Base-by-base conservation (phyloP, 192 early-diverging fungal genomes). In the Coemansia sp. region DNA sequence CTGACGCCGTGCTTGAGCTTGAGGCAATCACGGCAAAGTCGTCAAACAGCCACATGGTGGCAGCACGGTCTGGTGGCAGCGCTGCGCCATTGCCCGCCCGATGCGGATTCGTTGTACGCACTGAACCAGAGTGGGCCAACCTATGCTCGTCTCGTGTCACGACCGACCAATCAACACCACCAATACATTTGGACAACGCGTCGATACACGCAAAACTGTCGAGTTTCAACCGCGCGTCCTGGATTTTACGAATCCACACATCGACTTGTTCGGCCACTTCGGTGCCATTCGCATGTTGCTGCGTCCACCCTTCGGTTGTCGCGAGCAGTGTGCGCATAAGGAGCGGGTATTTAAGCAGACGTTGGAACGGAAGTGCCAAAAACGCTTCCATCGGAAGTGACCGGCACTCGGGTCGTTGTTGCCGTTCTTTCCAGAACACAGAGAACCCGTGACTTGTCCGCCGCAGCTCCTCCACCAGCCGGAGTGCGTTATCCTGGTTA, bases 301-400 rank as follows among this genome's bases (percentile, higher is more conserved):
- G 67, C 67, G 67, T 60, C 63, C 71, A 69, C 15, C 71, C 70
- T 8, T 68, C 76, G 26, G 83, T 86, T 14, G 70, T 60, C 8
- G 57, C 65, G 11, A 86, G 69, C 56, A 86, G 68, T 31, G 85
- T 83, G 58, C 66, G 74, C 42, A 86, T 70, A 14, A 86, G 73
- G 42, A 86, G 64, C 59, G 84, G 84, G 60, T 86, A 86, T 66
- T 86, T 83, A 18, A 84, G 76, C 63, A 86, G 70, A n/a, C 84
- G 78, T 70, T 86, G 84, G 67, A 86, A 84, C 46, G 84, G 84
- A 65, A 83, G 68, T 20, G 78, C 64, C 58, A 86, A 57, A 53
- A 83, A 86, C 12, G 83, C 59, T 44, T 82, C 80, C 47, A 86
- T 73, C 5, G 83, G 77, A 66, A 86, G 76, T 36, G 70, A 74